Evolutionary conservation across 805 yeast genomes (phyloP), one percentile per base, ranked within the genome.

Genomic region (Kuraishia ogatae): DNA sequence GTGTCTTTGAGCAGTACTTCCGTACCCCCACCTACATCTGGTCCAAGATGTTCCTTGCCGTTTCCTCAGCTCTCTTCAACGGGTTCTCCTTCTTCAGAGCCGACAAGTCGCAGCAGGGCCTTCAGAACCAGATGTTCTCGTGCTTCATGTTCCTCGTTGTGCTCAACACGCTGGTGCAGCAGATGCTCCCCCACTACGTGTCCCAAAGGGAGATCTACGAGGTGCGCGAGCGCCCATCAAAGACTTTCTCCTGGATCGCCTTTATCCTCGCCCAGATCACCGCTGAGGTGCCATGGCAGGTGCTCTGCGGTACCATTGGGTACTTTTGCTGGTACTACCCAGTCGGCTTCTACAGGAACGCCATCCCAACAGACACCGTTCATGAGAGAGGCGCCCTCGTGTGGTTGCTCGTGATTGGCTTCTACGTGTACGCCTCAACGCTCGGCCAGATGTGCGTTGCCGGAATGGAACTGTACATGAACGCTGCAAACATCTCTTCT

Each of bases 71-170:
- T 21, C 64, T 85, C 52, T 83, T 84, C 72, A 83, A 83, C 61
- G 89, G 89, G 59, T 82, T 85, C 64, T 79, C 89, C 5, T 84
- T 84, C 69, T 84, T 79, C 70, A 84, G 83, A 57, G 87, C 90
- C 39, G 73, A 75, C 55, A 76, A 76, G 23, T 78, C 89, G 15
- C 65, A 76, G 50, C 89, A 82, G 70, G 84, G 89, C 65, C 67
- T 89, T 62, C 96, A 90, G 68, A 88, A 89, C 69, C 94, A 86
- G 72, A 83, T 87, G 90, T 81, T 86, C 62, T 75, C 91, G 2
- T 65, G 85, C 50, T 88, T 88, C 72, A 84, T 87, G 89, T 78
- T 83, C 62, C 65, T 81, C 48, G 75, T 81, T 61, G 72, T 79
- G 52, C 75, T 82, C 70, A 76, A 77, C 59, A 82, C 87, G 23